Base-by-base conservation (phyloP, 2,329 filamentous ascomycete species). In the Diaporthe batatas region DNA sequence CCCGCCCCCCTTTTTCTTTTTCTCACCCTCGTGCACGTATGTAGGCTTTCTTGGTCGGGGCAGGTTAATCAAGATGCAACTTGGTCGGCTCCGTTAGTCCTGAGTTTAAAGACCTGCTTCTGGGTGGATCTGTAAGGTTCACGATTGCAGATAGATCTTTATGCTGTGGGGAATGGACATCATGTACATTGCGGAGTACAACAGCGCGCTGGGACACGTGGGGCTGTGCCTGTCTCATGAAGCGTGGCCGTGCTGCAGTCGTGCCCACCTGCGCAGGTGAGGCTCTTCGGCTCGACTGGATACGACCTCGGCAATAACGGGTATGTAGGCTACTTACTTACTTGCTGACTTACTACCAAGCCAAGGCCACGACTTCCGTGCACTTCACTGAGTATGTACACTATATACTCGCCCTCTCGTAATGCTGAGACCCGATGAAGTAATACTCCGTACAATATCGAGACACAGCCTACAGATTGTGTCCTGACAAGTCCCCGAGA, bases 61-160 rank as follows among this genome's bases (percentile, higher is more conserved):
- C 62, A 67, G 2, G 12, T 29, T 14, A 67, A 67, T 67, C 47
- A 67, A 67, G 62, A 39, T 53, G 62, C 47, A 39, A 67, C 62
- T 53, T 39, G 62, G 62, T 29, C 47, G 25, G 8, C 32, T 25
- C n/a, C 14, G 6, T 16, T 67, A 23, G 44, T 23, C 25, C 34
- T 47, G 23, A 32, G 25, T 51, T n/a, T 18, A 49, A 65, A 65
- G 18, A 5, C 44, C 23, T 47, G 62, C 5, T 34, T 25, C 6
- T 42, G 39, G 16, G 44, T 14, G 44, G 16, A 16, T 44, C 47
- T 23, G 32, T 25, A 65, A 65, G 44, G 44, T 65, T 65, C 32
- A 51, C 29, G 44, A 36, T 65, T 36, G 18, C 16, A 53, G 44
- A 53, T 53, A 29, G 44, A 53, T 32, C 44, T 53, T 53, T 67